phyloP scores from a whole-genome alignment of 2,329 filamentous ascomycete species.

The Botrytis sinoallii region DNA sequence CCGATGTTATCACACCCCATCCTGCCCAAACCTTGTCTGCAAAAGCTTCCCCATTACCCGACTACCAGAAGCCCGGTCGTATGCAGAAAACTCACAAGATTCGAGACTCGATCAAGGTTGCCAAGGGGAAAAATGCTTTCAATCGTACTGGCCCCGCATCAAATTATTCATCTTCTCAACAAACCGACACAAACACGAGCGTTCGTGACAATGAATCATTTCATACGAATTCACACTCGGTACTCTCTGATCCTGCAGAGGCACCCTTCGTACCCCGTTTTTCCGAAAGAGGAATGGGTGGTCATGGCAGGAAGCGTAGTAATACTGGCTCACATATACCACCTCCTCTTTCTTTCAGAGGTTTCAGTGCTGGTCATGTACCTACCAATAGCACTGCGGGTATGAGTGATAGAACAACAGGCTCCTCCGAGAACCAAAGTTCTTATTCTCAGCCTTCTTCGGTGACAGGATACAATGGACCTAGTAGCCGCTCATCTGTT shows the following conservation, averaged over 20 bases:
- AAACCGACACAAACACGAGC: slow-evolving; percentile 18
- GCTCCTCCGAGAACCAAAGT: slow-evolving; percentile 53
- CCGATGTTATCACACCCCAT: slow-evolving; percentile 64
- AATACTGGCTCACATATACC: slow-evolving; percentile 77
- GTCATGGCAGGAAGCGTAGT: slow-evolving; percentile 80
- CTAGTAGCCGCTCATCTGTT: slow-evolving; percentile 38
- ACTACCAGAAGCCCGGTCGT: slow-evolving; percentile 45
- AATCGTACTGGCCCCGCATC: slow-evolving; percentile 41
- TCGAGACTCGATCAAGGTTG: slow-evolving; percentile 84
- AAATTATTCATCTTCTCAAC: slow-evolving; percentile 33
- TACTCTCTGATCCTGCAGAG: slow-evolving; percentile 49
- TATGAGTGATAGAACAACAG: slow-evolving; percentile 53
- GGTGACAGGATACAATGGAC: slow-evolving; percentile 41
- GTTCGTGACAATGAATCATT: slow-evolving; percentile 31
- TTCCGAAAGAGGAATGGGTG: slow-evolving; percentile 50
- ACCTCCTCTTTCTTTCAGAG: slow-evolving; percentile 71
- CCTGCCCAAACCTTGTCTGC: slow-evolving; percentile 47
- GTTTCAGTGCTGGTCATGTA: slow-evolving; percentile 54
- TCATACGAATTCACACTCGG: slow-evolving; percentile 25
- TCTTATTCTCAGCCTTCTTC: slow-evolving; percentile 51
- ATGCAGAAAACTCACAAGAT: slow-evolving; percentile 50
- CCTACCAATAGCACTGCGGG: slow-evolving; percentile 55
- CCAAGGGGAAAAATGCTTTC: slow-evolving; percentile 60
- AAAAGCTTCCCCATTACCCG: slow-evolving; percentile 41
- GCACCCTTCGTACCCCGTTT: slow-evolving; percentile 72